Conservation (phyloP, 768 basidiomycete genomes). For the Lactarius psammicola region DNA sequence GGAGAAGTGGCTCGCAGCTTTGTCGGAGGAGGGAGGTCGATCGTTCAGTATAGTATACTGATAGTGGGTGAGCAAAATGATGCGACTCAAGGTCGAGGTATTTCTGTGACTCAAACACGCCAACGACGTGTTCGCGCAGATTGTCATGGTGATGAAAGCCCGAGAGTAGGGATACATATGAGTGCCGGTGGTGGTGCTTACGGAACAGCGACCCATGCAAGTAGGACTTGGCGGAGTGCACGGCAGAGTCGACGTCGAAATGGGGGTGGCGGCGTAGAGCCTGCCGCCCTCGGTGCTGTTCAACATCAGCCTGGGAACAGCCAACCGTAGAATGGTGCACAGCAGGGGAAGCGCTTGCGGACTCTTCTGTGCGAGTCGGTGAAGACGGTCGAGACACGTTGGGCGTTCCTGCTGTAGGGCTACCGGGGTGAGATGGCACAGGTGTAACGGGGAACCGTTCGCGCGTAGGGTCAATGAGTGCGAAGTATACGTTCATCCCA, state of each 20-base stretch:
- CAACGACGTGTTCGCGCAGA: slow-evolving; percentile 54
- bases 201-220: slow-evolving; percentile 10
- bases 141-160: slow-evolving; percentile 11
- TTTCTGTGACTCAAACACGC: slow-evolving; percentile 69
- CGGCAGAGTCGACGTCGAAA: slow-evolving; percentile 14
- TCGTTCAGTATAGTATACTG: slow-evolving; percentile 42
- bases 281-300: slow-evolving; percentile 6
- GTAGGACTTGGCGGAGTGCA: slow-evolving; percentile 8
- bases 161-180: slow-evolving; percentile 25
- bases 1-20: slow-evolving; percentile 56
- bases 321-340: slow-evolving; percentile 39
- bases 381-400: slow-evolving; percentile 21
- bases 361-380: slow-evolving; percentile 10
- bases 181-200: slow-evolving; percentile 19
- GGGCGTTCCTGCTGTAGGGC: slow-evolving; percentile 16
- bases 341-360: slow-evolving; percentile 38
- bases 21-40: slow-evolving; percentile 47
- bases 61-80: slow-evolving; percentile 49
- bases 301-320: slow-evolving; percentile 13
- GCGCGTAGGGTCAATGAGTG: slow-evolving; percentile 58
- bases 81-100: slow-evolving; percentile 67
- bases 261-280: slow-evolving; percentile 19
- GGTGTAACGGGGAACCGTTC: slow-evolving; percentile 45
- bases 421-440: slow-evolving; percentile 17
- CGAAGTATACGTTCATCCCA: slow-evolving; percentile 62